Evolutionary conservation across 2,329 filamentous ascomycete genomes (phyloP).

Genomic region (Immersiporthe knoxdaviesiana): DNA sequence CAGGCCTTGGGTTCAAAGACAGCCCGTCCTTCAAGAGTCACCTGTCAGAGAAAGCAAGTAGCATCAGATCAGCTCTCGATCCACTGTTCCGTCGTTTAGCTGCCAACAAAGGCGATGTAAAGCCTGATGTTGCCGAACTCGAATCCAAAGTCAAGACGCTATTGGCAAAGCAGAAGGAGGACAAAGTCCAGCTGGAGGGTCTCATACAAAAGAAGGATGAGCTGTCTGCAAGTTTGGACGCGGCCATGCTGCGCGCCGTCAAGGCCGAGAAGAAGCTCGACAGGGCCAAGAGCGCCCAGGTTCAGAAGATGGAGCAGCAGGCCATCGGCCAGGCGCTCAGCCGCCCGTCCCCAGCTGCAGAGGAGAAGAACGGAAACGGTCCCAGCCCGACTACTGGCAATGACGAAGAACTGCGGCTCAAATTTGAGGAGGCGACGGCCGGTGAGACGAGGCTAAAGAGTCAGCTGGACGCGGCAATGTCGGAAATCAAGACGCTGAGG

Average conservation of each 20-base stretch:
- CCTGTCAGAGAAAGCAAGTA: slow-evolving; percentile 72
- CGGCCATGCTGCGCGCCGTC: slow-evolving; percentile 87
- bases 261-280: slow-evolving; percentile 95
- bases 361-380: slow-evolving; percentile 51
- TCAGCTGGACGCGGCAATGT: slow-evolving; percentile 78
- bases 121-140: slow-evolving; percentile 71
- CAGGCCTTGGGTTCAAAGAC: slow-evolving; percentile 64
- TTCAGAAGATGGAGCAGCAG: slow-evolving; percentile 90
- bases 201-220: slow-evolving; percentile 79
- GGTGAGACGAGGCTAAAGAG: slow-evolving; percentile 83
- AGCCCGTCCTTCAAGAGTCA: slow-evolving; percentile 79
- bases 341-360: slow-evolving; percentile 56
- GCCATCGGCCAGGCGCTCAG: slow-evolving; percentile 70
- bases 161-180: slow-evolving; percentile 80
- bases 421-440: slow-evolving; percentile 77
- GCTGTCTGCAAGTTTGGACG: slow-evolving; percentile 83
- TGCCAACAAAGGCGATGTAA: slow-evolving; percentile 54
- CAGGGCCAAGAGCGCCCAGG: slow-evolving; percentile 82
- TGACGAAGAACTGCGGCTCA: slow-evolving; percentile 70
- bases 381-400: slow-evolving; percentile 59
- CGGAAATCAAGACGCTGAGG: slow-evolving; percentile 73
- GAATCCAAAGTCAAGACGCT: slow-evolving; percentile 76
- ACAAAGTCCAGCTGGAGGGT: slow-evolving; percentile 75
- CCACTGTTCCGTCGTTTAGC: slow-evolving; percentile 65
- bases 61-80: slow-evolving; percentile 75